Percentiles rank a stretch among this genome's conserved stretches.
Evolutionary conservation across 129 eudicot species (phyloP).

Genomic region (Flaveria robusta): DNA sequence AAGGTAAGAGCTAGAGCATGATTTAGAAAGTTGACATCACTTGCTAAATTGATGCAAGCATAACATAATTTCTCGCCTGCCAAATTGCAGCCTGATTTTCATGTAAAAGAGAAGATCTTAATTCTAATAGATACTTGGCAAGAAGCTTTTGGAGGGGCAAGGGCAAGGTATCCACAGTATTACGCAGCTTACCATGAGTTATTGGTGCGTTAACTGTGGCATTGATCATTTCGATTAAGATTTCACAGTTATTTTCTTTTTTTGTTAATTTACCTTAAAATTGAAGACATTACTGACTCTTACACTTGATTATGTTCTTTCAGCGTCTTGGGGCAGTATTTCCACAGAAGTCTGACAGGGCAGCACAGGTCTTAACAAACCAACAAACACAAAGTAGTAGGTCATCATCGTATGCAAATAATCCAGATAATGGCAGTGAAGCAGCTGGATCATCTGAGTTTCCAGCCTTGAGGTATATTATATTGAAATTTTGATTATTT

Average conservation of each 20-base stretch:
- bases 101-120: constrained; percentile 92
- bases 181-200: constrained; percentile 90
- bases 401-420: constrained; percentile 53
- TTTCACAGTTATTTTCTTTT: neutral
- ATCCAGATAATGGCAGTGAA: constrained; percentile 35
- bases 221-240: neutral
- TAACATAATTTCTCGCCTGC: constrained; percentile 17
- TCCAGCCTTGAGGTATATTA: constrained; percentile 77
- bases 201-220: constrained; percentile 60
- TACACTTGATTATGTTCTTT: constrained; percentile 13
- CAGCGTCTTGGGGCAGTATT: constrained; percentile 94
- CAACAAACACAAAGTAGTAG: constrained; percentile 72
- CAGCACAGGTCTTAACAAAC: constrained; percentile 87
- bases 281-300: neutral
- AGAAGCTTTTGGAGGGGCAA: constrained; percentile 97
- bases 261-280: neutral
- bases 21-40: neutral
- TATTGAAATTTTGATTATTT: neutral
- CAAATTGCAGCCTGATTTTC: constrained; percentile 67
- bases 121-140: constrained; percentile 92
- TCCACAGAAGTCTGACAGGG: constrained; percentile 72
- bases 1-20: constrained; percentile 53
- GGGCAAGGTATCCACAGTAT: constrained; percentile 90
- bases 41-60: constrained; percentile 19
- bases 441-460: constrained; percentile 64